Evolutionary conservation across 495 filamentous ascomycete species (phyloP).

Genomic region (Neurospora tetrasperma): DNA sequence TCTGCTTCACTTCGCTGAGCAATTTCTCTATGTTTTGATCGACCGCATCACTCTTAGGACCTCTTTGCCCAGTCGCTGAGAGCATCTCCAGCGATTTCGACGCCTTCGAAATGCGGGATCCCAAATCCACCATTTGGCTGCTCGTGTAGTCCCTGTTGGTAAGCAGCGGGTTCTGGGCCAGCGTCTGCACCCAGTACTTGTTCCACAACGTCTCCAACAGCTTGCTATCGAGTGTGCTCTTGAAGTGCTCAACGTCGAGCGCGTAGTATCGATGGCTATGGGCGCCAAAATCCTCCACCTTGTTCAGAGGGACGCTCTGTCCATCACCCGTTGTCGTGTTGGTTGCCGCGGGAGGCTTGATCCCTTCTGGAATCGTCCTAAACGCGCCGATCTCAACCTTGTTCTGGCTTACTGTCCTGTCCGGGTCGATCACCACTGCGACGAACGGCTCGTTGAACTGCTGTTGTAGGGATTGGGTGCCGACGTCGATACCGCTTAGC

Average conservation of each 20-base stretch:
- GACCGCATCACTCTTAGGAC: not conserved
- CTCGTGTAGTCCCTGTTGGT: constrained; percentile 88
- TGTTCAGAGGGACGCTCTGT: constrained; percentile 76
- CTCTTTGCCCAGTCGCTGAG: not conserved
- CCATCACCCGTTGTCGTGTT: constrained; percentile 30
- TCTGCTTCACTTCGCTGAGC: constrained; percentile 65
- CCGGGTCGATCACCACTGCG: constrained; percentile 94
- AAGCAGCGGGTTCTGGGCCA: constrained; percentile 90
- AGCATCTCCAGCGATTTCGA: constrained; percentile 15
- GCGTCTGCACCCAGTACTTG: constrained; percentile 98
- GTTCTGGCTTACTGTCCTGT: constrained; percentile 87
- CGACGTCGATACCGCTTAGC: constrained; percentile 92
- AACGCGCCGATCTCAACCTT: constrained; percentile 98
- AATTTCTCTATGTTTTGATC: constrained; percentile 64
- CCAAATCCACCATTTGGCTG: constrained; percentile 85
- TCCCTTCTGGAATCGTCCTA: constrained; percentile 73
- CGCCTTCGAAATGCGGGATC: constrained; percentile 62
- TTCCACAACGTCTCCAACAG: constrained; percentile 90
- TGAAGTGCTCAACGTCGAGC: constrained; percentile 86
- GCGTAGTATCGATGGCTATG: constrained; percentile 83
- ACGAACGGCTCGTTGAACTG: constrained; percentile 77
- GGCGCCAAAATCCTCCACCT: constrained; percentile 93
- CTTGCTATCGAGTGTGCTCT: constrained; percentile 76
- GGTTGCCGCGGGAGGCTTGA: constrained; percentile 40
- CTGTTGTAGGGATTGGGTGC: constrained; percentile 79